Conservation (phyloP, 257 asterid genomes). For the Solanum bulbocastanum region DNA sequence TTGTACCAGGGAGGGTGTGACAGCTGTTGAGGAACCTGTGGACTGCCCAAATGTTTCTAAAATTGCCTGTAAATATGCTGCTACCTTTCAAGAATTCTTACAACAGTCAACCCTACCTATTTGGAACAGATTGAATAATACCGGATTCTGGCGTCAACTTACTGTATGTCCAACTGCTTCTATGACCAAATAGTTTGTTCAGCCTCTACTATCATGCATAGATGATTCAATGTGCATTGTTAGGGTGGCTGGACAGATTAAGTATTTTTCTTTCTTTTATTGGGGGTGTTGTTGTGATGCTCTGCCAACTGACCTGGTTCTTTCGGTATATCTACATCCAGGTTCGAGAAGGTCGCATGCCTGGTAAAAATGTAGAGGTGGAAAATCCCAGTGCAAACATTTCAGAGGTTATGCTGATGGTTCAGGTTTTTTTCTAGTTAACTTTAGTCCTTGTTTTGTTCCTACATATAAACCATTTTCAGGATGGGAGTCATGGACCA, state of each 20-base stretch:
- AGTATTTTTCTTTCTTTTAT: neutral
- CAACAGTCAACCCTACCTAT: constrained; percentile 57
- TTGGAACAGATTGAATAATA: constrained; percentile 92
- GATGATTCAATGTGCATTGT: neutral
- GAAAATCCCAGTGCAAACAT: constrained; percentile 35
- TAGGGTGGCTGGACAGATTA: neutral
- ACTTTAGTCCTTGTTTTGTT: constrained; percentile 1
- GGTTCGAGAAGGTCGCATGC: constrained; percentile 94
- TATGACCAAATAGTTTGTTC: neutral
- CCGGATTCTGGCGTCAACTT: constrained; percentile 98
- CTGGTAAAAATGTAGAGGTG: constrained; percentile 25
- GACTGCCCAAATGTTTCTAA: constrained; percentile 83
- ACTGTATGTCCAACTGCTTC: constrained; percentile 38
- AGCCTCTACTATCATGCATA: neutral
- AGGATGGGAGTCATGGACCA: neutral
- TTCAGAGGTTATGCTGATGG: constrained; percentile 86
- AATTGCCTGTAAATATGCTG: constrained; percentile 68
- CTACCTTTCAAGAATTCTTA: constrained; percentile 69
- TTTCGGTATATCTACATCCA: constrained; percentile 6
- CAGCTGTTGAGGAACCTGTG: constrained; percentile 91
- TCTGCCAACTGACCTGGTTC: neutral
- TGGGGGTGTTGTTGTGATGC: neutral
- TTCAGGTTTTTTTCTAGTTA: constrained; percentile 54
- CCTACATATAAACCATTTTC: neutral
- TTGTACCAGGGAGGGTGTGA: constrained; percentile 83